Conservation (phyloP, 169 alveolate genomes). For the Perkinsus chesapeaki region DNA sequence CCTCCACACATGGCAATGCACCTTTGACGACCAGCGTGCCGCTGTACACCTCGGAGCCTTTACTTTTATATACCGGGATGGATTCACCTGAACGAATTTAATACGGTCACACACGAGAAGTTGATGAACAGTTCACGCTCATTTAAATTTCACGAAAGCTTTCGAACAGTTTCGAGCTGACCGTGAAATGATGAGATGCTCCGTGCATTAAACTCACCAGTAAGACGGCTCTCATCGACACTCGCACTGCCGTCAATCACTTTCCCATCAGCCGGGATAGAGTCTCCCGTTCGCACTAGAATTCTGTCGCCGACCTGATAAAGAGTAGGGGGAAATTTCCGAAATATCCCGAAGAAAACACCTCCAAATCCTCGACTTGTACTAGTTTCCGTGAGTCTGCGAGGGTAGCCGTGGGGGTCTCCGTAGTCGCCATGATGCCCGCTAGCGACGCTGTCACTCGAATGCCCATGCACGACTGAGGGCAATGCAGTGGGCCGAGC, state of each 20-base stretch:
- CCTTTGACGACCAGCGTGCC: background rate
- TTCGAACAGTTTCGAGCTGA: too few species aligned
- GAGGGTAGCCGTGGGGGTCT: background rate
- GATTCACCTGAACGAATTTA: background rate
- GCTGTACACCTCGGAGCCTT: background rate
- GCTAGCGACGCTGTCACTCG: background rate
- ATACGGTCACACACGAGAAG: too few species aligned
- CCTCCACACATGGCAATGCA: background rate
- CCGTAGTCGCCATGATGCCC: background rate
- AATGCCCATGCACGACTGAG: background rate
- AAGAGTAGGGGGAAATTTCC: background rate
- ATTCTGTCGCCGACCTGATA: background rate
- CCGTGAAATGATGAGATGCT: too few species aligned
- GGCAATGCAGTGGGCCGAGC: background rate
- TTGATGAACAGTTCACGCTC: too few species aligned
- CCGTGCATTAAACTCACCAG: background rate
- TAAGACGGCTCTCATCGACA: background rate
- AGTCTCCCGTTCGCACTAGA: background rate
- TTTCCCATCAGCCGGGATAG: background rate
- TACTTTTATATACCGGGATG: background rate
- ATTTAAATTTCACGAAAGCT: too few species aligned
- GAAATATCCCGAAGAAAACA: background rate
- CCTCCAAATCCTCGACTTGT: background rate
- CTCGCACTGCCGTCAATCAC: background rate
- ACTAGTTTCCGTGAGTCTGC: background rate